Percentiles rank a stretch among this genome's conserved stretches.
These are phyloP conservation scores for Phytophthora colocasiae DNA, from an alignment of 352 stramenopile species.

Conservation along the genomic window DNA sequence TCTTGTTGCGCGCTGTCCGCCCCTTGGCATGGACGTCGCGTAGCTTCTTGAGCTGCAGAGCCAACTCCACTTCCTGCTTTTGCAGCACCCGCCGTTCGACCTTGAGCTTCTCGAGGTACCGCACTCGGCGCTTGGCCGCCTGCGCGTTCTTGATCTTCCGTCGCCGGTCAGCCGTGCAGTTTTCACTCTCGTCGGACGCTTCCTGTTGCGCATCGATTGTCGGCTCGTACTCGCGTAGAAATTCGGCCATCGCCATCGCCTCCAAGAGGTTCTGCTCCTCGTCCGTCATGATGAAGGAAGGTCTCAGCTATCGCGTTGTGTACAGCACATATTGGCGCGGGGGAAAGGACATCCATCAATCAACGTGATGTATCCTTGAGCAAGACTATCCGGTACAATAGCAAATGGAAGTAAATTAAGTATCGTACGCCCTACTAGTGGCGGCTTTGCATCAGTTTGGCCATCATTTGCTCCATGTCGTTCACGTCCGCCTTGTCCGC, in stretches of 20 bases:
- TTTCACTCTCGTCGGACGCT: neutral
- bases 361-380: neutral
- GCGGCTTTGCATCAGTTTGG: neutral
- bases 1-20: slow-evolving; percentile 17
- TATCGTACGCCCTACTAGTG: no score
- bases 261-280: slow-evolving; percentile 17
- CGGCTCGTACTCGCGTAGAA: slow-evolving; percentile 31
- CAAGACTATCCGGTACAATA: no score
- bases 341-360: slow-evolving; percentile 5
- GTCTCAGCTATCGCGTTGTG: slow-evolving; percentile 19
- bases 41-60: slow-evolving; percentile 15
- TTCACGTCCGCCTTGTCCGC: slow-evolving; percentile 5
- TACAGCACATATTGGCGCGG: slow-evolving; percentile 8
- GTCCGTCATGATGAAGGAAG: slow-evolving; percentile 3
- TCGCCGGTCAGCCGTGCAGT: slow-evolving; percentile 4
- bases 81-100: slow-evolving; percentile 22
- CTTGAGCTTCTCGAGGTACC: slow-evolving; percentile 32
- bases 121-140: slow-evolving; percentile 23
- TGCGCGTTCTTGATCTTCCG: slow-evolving; percentile 25
- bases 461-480: slow-evolving; percentile 5
- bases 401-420: no score
- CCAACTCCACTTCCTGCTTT: slow-evolving; percentile 29
- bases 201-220: neutral
- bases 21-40: slow-evolving; percentile 6
- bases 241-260: slow-evolving; percentile 20